These are phyloP conservation scores for Phytophthora sansomeana DNA, from an alignment of 352 stramenopile genomes.

Conservation along the genomic window DNA sequence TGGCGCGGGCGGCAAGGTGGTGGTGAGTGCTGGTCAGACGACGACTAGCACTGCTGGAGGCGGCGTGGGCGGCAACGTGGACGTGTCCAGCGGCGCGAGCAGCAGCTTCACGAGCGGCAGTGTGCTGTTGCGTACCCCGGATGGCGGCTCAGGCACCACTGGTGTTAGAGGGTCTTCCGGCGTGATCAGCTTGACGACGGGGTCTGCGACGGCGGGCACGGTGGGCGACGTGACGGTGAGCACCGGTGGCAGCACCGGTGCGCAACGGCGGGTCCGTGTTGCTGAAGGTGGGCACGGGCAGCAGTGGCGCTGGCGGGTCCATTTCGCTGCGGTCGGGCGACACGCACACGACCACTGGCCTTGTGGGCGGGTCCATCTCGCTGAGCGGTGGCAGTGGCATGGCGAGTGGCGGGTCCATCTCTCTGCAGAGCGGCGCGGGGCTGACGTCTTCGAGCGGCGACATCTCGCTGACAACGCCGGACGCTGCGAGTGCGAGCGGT, in stretches of 20 bases:
- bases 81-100: too few species aligned
- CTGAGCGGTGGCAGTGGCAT: conserved; percentile 17
- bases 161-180: too few species aligned
- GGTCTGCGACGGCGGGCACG: conserved; percentile 14
- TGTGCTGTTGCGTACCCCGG: conserved; percentile 16
- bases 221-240: conserved; percentile 20
- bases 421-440: conserved; percentile 12
- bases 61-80: too few species aligned
- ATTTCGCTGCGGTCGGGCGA: conserved; percentile 26
- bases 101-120: too few species aligned
- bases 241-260: conserved; percentile 27
- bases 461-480: conserved; percentile 14
- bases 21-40: conserved; percentile 27
- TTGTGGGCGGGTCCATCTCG: conserved; percentile 17
- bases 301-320: conserved; percentile 24
- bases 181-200: conserved; percentile 18
- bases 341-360: conserved; percentile 10
- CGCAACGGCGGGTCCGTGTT: conserved; percentile 32
- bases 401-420: conserved; percentile 13
- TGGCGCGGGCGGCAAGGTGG: conserved; percentile 30
- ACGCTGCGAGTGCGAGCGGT: conserved; percentile 3
- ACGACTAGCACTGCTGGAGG: conserved; percentile 26
- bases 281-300: conserved; percentile 23
- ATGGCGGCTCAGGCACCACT: too few species aligned
- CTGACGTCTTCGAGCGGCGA: conserved; percentile 7